Evolutionary conservation across 1,139 yeast genomes (phyloP).

Genomic region (Scheffersomyces insectosa): DNA sequence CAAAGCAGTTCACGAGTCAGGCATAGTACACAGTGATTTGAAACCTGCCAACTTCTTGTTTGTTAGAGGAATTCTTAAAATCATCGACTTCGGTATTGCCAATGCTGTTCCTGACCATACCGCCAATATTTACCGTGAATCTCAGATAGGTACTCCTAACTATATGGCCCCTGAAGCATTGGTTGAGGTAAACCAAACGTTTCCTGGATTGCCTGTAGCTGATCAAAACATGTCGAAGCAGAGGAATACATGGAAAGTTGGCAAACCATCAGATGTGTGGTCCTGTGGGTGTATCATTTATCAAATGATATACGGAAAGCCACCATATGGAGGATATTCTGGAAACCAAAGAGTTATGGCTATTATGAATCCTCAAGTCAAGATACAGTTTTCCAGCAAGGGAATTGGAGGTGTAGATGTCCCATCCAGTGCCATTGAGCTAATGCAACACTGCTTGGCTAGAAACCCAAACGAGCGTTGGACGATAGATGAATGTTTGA

Average conservation of each 20-base stretch:
- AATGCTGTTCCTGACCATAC: slow-evolving; percentile 94
- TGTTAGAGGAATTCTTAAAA: slow-evolving; percentile 80
- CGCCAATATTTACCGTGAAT: slow-evolving; percentile 82
- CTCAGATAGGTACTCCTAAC: slow-evolving; percentile 93
- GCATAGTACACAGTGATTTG: slow-evolving; percentile 89
- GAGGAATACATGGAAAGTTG: slow-evolving; percentile 76
- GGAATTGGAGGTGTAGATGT: slow-evolving; percentile 67
- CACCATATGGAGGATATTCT: slow-evolving; percentile 83
- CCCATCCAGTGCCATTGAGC: slow-evolving; percentile 68
- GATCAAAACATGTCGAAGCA: slow-evolving; percentile 9
- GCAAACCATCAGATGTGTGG: slow-evolving; percentile 97
- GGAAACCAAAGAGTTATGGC: slow-evolving; percentile 83
- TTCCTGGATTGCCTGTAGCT: slow-evolving; percentile 24
- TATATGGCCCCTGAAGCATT: slow-evolving; percentile 98
- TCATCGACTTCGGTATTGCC: slow-evolving; percentile 96
- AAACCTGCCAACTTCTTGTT: slow-evolving; percentile 94
- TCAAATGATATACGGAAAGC: slow-evolving; percentile 92
- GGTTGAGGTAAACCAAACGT: slow-evolving; percentile 53
- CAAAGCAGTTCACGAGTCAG: slow-evolving; percentile 81
- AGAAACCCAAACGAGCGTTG: slow-evolving; percentile 72
- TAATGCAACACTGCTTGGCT: slow-evolving; percentile 70
- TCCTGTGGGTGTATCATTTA: slow-evolving; percentile 95
- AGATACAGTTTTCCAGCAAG: slow-evolving; percentile 63
- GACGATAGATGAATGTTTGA: slow-evolving; percentile 62
- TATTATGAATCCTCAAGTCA: slow-evolving; percentile 83